Conservation (phyloP, 2,329 filamentous ascomycete species). For the Trichoderma afroharzianum region DNA sequence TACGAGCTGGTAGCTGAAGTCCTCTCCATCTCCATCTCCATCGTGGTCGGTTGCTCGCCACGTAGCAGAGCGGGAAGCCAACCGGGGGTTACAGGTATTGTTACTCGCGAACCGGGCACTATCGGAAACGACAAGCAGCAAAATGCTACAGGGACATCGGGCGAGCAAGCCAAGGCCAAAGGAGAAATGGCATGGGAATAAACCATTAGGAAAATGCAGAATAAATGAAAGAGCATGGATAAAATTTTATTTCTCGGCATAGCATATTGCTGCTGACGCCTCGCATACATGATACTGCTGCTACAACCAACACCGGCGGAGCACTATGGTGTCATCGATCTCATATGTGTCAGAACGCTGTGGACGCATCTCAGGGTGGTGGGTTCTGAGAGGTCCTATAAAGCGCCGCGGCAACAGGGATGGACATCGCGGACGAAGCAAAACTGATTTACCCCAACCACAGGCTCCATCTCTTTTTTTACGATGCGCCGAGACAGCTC, state of each 20-base stretch:
- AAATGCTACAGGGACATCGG: background rate
- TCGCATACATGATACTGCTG: constrained; percentile 6
- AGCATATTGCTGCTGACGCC: constrained; percentile 9
- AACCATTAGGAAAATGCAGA: background rate
- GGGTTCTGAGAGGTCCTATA: background rate
- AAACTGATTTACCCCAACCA: background rate
- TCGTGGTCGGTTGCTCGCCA: constrained; percentile 12
- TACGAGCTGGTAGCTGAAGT: background rate
- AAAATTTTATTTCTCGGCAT: constrained; percentile 4
- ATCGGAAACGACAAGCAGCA: constrained; percentile 2
- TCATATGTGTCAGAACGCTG: constrained; percentile 16
- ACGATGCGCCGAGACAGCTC: background rate
- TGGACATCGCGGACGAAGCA: background rate
- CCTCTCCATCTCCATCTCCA: background rate
- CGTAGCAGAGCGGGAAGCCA: constrained; percentile 16
- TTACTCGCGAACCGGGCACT: constrained; percentile 8
- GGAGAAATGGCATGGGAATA: background rate
- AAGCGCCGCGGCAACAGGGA: constrained; percentile 7
- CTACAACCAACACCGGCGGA: constrained; percentile 3
- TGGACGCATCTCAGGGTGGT: constrained; percentile 11
- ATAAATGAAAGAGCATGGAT: background rate
- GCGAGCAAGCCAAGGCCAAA: background rate
- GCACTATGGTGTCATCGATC: constrained; percentile 15
- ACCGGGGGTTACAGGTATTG: background rate
- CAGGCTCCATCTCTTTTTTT: background rate